phyloP scores from a whole-genome alignment of 352 stramenopile species.

The Phytophthora melonis region DNA sequence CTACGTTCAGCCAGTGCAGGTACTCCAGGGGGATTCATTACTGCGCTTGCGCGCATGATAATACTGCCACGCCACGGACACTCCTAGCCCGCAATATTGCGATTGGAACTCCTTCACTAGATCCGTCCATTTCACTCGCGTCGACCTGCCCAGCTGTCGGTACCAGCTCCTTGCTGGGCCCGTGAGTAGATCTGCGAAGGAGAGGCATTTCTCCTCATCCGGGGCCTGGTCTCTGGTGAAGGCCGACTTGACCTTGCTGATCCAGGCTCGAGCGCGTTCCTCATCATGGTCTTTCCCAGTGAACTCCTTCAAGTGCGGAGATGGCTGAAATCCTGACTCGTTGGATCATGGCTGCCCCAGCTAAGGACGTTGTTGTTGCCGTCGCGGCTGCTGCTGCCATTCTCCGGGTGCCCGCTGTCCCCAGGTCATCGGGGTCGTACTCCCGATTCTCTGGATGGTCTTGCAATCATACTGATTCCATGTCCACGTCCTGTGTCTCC shows the following conservation, averaged over 20 bases:
- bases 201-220: conserved; percentile 6
- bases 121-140: not conserved
- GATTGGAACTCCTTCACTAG: conserved; percentile 5
- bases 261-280: conserved; percentile 6
- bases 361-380: not conserved
- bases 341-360: not conserved
- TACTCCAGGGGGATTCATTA: conserved; percentile 13
- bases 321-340: conserved; percentile 5
- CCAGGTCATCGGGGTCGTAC: no score
- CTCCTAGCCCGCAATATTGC: not conserved
- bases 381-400: no score
- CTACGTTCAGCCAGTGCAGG: conserved; percentile 7
- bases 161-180: conserved; percentile 10
- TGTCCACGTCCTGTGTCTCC: no score
- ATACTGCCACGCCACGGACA: conserved; percentile 7
- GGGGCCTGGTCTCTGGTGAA: conserved; percentile 2
- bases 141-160: not conserved
- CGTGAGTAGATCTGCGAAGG: conserved; percentile 4
- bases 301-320: conserved; percentile 15
- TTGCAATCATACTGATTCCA: no score
- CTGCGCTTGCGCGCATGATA: conserved; percentile 11
- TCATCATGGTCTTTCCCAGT: conserved; percentile 2
- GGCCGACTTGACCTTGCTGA: conserved; percentile 5
- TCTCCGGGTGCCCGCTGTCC: no score
- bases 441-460: no score